A percentile compares a stretch with the other conserved stretches of the same genome.
phyloP scores from a whole-genome alignment of 305 asterid species.

The Striga hermonthica region DNA sequence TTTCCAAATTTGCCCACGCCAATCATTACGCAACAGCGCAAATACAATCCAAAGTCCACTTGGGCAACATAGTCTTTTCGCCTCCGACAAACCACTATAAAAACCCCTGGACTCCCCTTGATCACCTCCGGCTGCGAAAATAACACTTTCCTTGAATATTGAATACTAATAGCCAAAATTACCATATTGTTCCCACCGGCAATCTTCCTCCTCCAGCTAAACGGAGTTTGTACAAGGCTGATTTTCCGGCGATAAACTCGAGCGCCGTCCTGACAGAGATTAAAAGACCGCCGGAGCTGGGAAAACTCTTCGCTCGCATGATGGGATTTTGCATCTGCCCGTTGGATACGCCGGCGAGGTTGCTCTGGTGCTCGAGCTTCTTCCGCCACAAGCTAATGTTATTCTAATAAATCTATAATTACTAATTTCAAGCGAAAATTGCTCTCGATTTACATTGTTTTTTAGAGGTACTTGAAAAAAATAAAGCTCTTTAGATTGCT shows the following conservation, averaged over 20 bases:
- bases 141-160: slow-evolving; percentile 12
- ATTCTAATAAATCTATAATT: slow-evolving; percentile 41
- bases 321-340: slow-evolving; percentile 96
- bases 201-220: background rate
- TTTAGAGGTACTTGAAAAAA: slow-evolving; percentile 19
- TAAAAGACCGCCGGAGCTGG: slow-evolving; percentile 47
- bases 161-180: slow-evolving; percentile 8
- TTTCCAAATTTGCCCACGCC: slow-evolving; percentile 32
- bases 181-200: slow-evolving; percentile 34
- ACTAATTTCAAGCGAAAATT: background rate
- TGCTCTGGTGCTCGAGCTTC: slow-evolving; percentile 97
- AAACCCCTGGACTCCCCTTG: slow-evolving; percentile 34
- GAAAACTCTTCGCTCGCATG: slow-evolving; percentile 54
- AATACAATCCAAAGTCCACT: slow-evolving; percentile 26
- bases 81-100: slow-evolving; percentile 35
- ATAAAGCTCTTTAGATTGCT: slow-evolving; percentile 17
- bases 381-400: slow-evolving; percentile 98
- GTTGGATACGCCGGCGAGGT: slow-evolving; percentile 88
- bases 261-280: slow-evolving; percentile 27
- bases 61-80: slow-evolving; percentile 40
- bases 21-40: slow-evolving; percentile 27
- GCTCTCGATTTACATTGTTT: slow-evolving; percentile 19
- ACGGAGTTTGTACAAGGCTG: background rate
- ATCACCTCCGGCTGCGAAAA: slow-evolving; percentile 55
- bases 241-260: slow-evolving; percentile 23